Base-by-base conservation (phyloP, 768 basidiomycete species). In the Candolleomyces eurysporus region DNA sequence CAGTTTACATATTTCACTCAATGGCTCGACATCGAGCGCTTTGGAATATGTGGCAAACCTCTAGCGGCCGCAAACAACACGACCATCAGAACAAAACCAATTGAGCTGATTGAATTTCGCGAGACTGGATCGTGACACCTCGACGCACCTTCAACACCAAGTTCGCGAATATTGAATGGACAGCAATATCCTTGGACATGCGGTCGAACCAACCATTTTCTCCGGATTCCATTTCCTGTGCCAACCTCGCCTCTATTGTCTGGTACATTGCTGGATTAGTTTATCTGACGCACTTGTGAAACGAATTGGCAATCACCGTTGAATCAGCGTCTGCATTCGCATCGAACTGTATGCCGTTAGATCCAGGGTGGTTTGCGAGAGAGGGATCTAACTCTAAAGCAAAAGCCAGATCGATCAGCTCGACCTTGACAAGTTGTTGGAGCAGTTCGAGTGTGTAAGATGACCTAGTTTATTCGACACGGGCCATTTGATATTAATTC, bases 1-100 rank as follows among this genome's bases (percentile, higher is more conserved):
- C 21, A 86, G 70, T 69, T 83, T 86, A 70, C 88, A 91, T n/a
- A 90, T 73, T 65, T 85, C 83, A 56, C 91, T 85, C 46, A 93
- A 75, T 16, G 84, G 73, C 69, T 92, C 91, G 5, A 90, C 79
- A 61, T 94, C 90, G 40, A 82, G 74, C 19, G 80, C 73, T 31
- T 75, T 75, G 9, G 82, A 76, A 22, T 84, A 77, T 8, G 76
- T 71, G n/a, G 76, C 72, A 66, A 91, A 89, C 42, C 84, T 80
- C 92, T 94, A 53, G 10, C 31, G 26, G 14, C 19, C 10, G n/a
- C 16, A 53, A 32, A 40, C 21, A 56, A 65, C 48, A 53, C 57
- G 51, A 45, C 48, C 16, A 21, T 55, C 22, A 48, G 40, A 26
- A 60, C 40, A 32, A 54, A 17, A 50, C 16, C 32, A 46, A 32